phyloP scores from a whole-genome alignment of 352 stramenopile species.

The Pythium sukuiense region DNA sequence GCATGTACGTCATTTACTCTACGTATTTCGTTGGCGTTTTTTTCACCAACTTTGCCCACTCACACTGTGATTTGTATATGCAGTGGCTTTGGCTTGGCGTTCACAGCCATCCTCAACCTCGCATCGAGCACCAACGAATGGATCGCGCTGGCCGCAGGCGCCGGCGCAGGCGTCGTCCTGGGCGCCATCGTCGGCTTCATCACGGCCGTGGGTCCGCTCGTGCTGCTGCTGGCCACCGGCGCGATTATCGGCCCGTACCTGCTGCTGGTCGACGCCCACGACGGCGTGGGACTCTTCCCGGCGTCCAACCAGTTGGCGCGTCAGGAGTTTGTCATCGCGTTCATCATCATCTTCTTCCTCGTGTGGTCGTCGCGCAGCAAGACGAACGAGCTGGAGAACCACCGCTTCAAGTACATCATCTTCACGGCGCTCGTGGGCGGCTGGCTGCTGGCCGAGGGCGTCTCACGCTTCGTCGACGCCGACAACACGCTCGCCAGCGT shows the following conservation, averaged over 20 bases:
- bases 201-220: constrained; percentile 64
- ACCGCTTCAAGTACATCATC: constrained; percentile 89
- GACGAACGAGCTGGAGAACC: constrained; percentile 82
- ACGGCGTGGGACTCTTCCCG: constrained; percentile 67
- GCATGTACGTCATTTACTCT: constrained; percentile 60
- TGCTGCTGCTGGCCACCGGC: constrained; percentile 68
- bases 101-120: constrained; percentile 63
- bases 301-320: constrained; percentile 73
- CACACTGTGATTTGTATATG: constrained; percentile 1
- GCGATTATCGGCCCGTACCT: constrained; percentile 72
- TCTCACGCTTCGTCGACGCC: constrained; percentile 67
- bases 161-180: constrained; percentile 62
- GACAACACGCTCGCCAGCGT: constrained; percentile 59
- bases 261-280: constrained; percentile 73
- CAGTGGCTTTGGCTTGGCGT: constrained; percentile 72
- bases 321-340: constrained; percentile 87
- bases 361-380: constrained; percentile 80
- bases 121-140: constrained; percentile 68
- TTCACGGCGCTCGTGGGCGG: constrained; percentile 70
- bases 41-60: neutral
- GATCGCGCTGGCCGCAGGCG: constrained; percentile 62
- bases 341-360: constrained; percentile 87
- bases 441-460: constrained; percentile 74
- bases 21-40: constrained; percentile 8
- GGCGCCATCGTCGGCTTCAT: constrained; percentile 74